Percentiles rank a stretch among this genome's conserved stretches.
Evolutionary conservation across 805 yeast genomes (phyloP).

Genomic region (Peterozyma xylosa): DNA sequence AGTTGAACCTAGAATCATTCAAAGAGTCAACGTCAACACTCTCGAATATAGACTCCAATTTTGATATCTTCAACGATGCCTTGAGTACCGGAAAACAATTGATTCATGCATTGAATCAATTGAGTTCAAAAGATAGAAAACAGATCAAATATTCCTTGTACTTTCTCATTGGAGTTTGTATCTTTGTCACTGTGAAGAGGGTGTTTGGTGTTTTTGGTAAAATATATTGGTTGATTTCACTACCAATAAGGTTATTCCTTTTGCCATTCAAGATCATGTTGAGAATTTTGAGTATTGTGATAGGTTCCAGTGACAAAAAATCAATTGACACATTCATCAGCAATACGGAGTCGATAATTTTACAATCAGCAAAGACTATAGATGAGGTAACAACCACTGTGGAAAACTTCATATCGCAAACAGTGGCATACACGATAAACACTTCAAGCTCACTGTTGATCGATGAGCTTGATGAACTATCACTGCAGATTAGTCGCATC

Average conservation of each 20-base stretch:
- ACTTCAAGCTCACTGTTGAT: no score
- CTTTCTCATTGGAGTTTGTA: constrained; percentile 6
- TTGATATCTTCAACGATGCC: constrained; percentile 31
- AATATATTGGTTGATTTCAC: constrained; percentile 6
- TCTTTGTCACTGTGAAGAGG: constrained; percentile 5
- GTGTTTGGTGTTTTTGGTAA: constrained; percentile 1
- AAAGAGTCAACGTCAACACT: constrained; percentile 38
- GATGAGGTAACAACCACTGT: no score
- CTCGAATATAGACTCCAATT: constrained; percentile 30
- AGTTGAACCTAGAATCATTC: constrained; percentile 38
- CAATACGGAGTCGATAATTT: no score
- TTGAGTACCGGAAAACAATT: constrained; percentile 34
- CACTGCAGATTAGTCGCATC: no score
- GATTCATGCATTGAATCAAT: constrained; percentile 43
- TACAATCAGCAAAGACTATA: no score
- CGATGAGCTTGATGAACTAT: no score
- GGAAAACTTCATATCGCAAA: no score
- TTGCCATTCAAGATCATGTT: constrained; percentile 5
- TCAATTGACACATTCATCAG: no score
- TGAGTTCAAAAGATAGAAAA: constrained; percentile 37
- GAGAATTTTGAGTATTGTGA: background rate
- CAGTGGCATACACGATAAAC: no score
- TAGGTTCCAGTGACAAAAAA: background rate
- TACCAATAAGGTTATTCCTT: constrained; percentile 4
- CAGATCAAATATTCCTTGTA: constrained; percentile 8